Base-by-base conservation (phyloP, 1,139 yeast species). In the Blastobotrys raffinosifermentans region DNA sequence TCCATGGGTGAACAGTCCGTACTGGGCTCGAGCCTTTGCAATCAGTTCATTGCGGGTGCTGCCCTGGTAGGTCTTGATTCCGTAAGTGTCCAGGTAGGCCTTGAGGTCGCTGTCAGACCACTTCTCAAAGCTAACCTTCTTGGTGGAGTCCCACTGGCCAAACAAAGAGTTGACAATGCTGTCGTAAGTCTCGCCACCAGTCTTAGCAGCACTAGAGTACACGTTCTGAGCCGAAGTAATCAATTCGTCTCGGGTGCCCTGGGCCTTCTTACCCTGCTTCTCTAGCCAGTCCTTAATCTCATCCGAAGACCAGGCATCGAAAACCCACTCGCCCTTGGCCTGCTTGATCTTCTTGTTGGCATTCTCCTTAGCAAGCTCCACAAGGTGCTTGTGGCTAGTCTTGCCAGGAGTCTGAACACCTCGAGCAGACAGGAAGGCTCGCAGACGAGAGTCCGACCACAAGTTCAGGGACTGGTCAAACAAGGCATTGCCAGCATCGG, bases 31-130 rank as follows among this genome's bases (percentile, higher is more conserved):
- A 15, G 80, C 80, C 44, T 64, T 50, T 10, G 62, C 55, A 17
- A 72, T 53, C 47, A 77, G 61, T 37, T 75, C 72, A 29, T 69
- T 67, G 45, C 68, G 69, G 38, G 61, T 61, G 40, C 64, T 54
- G n/a, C 57, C 57, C 19, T 60, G 57, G 26, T 69, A 57, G 35
- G 60, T 48, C 30, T 63, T 59, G 38, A 69, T 60, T 5, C 83
- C 83, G 53, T 69, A 77, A 6, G 72, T 64, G 30, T 65, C 61
- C 38, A 79, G 58, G 55, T 77, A 79, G 20, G 67, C 64, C 48
- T 61, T 67, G 48, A 79, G 60, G 46, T 79, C 85, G 21, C 70
- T 67, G 27, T 67, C 68, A 16, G 75, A 63, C 77, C 80, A 77
- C 23, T 67, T 58, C 32, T 67, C 66, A 48, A 73, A 70, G 30